A percentile compares a stretch with the other conserved stretches of the same genome.
phyloP scores from a whole-genome alignment of 2,329 filamentous ascomycete species.

The Verticillium dahliae region DNA sequence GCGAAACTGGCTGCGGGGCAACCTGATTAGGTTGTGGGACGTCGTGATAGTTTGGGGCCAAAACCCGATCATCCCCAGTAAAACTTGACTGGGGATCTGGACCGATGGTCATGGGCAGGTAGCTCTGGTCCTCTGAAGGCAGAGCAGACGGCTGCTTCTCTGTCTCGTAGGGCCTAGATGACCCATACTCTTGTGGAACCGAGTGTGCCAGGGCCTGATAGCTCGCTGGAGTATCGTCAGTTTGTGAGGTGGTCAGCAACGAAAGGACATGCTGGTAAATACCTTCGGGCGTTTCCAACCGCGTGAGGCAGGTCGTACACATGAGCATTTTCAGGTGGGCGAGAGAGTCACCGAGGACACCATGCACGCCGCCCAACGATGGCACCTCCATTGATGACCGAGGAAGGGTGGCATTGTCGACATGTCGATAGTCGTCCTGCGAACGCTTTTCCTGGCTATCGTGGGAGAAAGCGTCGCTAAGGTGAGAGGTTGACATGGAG shows the following conservation, averaged over 20 bases:
- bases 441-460: slow-evolving; percentile 24
- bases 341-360: slow-evolving; percentile 9
- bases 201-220: slow-evolving; percentile 24
- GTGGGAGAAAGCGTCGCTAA: slow-evolving; percentile 16
- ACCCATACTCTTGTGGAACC: slow-evolving; percentile 18
- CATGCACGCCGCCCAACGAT: neutral
- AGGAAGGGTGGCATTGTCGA: neutral
- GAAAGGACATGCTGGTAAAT: slow-evolving; percentile 9
- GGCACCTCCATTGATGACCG: neutral
- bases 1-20: slow-evolving; percentile 20
- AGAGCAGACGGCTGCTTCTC: slow-evolving; percentile 16
- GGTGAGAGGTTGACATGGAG: slow-evolving; percentile 22
- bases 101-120: slow-evolving; percentile 17
- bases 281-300: slow-evolving; percentile 22
- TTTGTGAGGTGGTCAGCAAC: neutral
- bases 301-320: slow-evolving; percentile 24
- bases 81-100: slow-evolving; percentile 20
- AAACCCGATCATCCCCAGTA: slow-evolving; percentile 18
- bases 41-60: slow-evolving; percentile 27
- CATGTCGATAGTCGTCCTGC: slow-evolving; percentile 7
- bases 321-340: slow-evolving; percentile 19
- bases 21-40: slow-evolving; percentile 25
- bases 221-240: slow-evolving; percentile 15
- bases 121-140: slow-evolving; percentile 4
- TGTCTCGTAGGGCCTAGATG: slow-evolving; percentile 23